phyloP scores from a whole-genome alignment of 305 asterid species.

The Solanum chacoense region DNA sequence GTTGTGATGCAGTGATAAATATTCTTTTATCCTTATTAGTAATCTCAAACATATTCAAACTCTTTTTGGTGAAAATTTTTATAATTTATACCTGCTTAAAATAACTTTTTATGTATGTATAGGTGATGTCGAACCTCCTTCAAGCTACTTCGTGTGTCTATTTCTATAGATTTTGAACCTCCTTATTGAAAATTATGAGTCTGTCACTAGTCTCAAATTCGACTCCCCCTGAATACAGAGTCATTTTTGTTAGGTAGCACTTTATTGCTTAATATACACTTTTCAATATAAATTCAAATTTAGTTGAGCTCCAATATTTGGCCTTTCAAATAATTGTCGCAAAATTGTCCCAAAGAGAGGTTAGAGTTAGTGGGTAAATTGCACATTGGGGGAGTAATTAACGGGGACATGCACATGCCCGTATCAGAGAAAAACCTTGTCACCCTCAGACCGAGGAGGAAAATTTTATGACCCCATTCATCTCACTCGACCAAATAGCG shows the following conservation, averaged over 20 bases:
- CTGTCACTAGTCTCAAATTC: background rate
- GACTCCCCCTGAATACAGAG: accelerated
- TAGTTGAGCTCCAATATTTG: background rate
- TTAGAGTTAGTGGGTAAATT: background rate
- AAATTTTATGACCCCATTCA: background rate
- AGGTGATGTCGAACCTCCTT: accelerated
- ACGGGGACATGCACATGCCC: slow-evolving; percentile 10
- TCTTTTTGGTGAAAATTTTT: accelerated
- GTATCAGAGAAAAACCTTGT: background rate
- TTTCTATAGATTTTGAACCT: no score
- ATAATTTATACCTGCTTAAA: no score
- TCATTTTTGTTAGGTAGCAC: background rate
- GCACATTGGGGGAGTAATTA: slow-evolving; percentile 8
- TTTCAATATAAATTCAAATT: accelerated
- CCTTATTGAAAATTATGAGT: no score
- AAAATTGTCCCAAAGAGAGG: background rate
- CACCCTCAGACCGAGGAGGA: background rate
- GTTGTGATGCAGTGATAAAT: no score
- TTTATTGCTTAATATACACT: no score
- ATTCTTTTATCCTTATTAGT: no score
- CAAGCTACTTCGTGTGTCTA: no score
- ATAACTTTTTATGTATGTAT: no score
- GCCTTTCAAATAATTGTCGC: background rate
- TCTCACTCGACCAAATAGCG: background rate
- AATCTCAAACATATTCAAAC: accelerated